A percentile compares a stretch with the other conserved stretches of the same genome.
Conservation (phyloP, 805 yeast genomes). For the Yamadazyma ubonensis region DNA sequence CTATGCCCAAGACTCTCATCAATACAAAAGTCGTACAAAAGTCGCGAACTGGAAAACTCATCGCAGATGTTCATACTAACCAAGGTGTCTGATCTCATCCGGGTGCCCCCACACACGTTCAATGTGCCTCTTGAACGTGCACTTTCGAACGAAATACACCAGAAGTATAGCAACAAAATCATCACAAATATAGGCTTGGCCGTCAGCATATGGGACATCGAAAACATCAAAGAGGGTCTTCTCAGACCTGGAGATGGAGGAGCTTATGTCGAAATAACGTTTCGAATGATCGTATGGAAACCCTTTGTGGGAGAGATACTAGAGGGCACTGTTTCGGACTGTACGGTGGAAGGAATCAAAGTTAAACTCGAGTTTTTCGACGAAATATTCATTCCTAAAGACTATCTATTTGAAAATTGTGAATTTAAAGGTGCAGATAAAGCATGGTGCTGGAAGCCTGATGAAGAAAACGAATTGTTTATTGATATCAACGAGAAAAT, state of each 20-base stretch:
- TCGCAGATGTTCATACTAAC: conserved; percentile 77
- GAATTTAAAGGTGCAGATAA: conserved; percentile 69
- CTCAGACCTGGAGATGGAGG: conserved; percentile 95
- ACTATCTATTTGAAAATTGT: conserved; percentile 76
- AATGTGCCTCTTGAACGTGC: conserved; percentile 69
- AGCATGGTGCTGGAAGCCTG: conserved; percentile 94
- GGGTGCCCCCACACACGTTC: conserved; percentile 86
- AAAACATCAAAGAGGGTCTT: conserved; percentile 82
- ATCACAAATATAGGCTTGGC: conserved; percentile 83
- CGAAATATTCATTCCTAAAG: conserved; percentile 85
- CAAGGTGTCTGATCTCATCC: conserved; percentile 75
- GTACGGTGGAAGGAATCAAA: conserved; percentile 84
- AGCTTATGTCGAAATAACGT: conserved; percentile 68
- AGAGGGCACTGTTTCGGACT: conserved; percentile 89
- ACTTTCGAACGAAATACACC: conserved; percentile 74
- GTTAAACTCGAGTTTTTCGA: conserved; percentile 85
- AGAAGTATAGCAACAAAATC: conserved; percentile 82
- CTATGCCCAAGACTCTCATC: too few species aligned
- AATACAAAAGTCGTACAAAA: not conserved
- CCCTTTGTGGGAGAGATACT: conserved; percentile 94
- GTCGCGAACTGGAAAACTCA: conserved; percentile 5
- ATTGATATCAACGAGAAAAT: conserved; percentile 90
- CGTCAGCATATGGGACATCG: conserved; percentile 78
- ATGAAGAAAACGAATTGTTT: conserved; percentile 71
- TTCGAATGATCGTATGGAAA: conserved; percentile 79